A percentile compares a stretch with the other conserved stretches of the same genome.
Conservation (phyloP, 1,284 basidiomycete species). For the Pulveroboletus sp. region DNA sequence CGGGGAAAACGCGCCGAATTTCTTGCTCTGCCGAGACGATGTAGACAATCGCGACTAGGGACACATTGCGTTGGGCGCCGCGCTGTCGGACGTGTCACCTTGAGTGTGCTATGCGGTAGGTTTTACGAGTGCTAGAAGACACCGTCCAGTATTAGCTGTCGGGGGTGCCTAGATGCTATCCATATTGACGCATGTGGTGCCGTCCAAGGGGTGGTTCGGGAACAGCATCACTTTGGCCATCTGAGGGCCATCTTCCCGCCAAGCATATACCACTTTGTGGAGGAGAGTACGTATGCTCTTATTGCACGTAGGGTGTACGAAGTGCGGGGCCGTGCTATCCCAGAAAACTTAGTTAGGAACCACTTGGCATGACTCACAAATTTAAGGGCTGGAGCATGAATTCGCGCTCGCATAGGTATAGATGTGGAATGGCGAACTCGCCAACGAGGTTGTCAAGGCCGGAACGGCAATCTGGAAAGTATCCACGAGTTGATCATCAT, state of each 20-base stretch:
- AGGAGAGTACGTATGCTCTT: conserved; percentile 49
- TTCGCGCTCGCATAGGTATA: conserved; percentile 71
- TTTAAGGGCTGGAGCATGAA: conserved; percentile 88
- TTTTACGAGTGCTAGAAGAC: conserved; percentile 37
- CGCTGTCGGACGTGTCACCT: conserved; percentile 65
- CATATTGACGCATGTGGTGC: conserved; percentile 2
- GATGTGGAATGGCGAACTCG: conserved; percentile 83
- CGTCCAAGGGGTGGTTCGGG: conserved; percentile 44
- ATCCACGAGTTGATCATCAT: conserved; percentile 62
- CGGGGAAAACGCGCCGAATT: conserved; percentile 67
- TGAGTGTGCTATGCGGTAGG: conserved; percentile 91
- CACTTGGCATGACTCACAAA: conserved; percentile 56
- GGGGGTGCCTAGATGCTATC: conserved; percentile 35
- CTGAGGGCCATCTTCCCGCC: conserved; percentile 34
- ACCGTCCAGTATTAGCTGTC: conserved; percentile 51
- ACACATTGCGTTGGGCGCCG: conserved; percentile 58
- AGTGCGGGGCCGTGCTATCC: conserved; percentile 68
- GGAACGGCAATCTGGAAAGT: conserved; percentile 41
- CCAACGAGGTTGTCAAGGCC: conserved; percentile 52
- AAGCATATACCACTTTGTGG: conserved; percentile 33
- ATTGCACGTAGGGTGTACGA: conserved; percentile 56
- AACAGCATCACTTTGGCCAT: conserved; percentile 71
- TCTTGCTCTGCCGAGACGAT: conserved; percentile 75
- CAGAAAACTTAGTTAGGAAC: background rate
- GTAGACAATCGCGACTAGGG: conserved; percentile 51